Evolutionary conservation across 352 stramenopile genomes (phyloP).

Genomic region (Globisporangium recalcitrans): DNA sequence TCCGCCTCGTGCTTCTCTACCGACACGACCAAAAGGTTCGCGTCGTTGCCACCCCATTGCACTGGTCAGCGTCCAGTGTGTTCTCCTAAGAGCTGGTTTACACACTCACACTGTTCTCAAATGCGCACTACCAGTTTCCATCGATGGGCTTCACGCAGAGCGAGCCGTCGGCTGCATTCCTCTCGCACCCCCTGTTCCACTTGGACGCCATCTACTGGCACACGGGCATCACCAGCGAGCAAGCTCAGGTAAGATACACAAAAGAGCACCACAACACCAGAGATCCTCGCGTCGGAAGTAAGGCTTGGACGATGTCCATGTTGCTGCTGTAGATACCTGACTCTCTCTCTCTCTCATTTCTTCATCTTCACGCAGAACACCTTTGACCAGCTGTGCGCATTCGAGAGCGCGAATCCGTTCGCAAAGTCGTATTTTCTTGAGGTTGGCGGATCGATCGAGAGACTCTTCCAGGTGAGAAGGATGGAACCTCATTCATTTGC

Average conservation of each 20-base stretch:
- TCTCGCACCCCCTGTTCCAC: conserved; percentile 25
- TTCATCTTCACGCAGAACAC: conserved; percentile 2
- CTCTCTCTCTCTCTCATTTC: background rate
- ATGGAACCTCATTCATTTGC: conserved; percentile 3
- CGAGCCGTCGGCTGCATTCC: conserved; percentile 21
- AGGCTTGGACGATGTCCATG: too few species aligned
- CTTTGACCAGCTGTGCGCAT: conserved; percentile 44
- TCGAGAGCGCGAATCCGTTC: conserved; percentile 39
- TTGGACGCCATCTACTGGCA: conserved; percentile 54
- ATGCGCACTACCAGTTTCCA: conserved; percentile 15
- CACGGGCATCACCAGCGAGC: conserved; percentile 22
- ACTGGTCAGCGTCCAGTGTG: too few species aligned
- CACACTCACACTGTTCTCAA: too few species aligned
- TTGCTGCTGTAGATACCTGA: background rate
- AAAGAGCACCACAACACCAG: too few species aligned
- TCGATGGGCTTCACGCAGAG: conserved; percentile 12
- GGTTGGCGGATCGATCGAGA: conserved; percentile 37
- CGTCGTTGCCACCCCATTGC: background rate
- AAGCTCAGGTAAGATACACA: conserved; percentile 25
- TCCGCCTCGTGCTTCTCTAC: conserved; percentile 9
- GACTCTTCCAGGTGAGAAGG: conserved; percentile 47
- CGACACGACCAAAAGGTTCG: conserved; percentile 12
- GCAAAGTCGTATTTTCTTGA: conserved; percentile 48
- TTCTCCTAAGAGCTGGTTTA: too few species aligned
- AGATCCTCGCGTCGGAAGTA: too few species aligned